Percentiles rank a stretch among this genome's conserved stretches.
phyloP scores from a whole-genome alignment of 1,284 basidiomycete species.

The Cutaneotrichosporon dermatis region DNA sequence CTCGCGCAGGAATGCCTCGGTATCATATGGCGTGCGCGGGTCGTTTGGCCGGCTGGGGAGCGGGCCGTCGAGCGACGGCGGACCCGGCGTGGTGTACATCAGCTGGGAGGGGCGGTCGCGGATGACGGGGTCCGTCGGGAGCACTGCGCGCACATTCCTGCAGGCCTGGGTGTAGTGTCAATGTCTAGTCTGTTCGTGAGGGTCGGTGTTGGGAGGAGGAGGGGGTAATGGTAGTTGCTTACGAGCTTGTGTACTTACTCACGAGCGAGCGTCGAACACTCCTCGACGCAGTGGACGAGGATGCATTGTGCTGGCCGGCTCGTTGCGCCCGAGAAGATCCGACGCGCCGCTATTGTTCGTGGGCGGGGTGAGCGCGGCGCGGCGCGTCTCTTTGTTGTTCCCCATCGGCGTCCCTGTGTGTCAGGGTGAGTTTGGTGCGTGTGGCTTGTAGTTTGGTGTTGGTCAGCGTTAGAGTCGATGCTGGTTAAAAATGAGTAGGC shows the following conservation, averaged over 20 bases:
- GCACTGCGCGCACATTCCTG: not conserved
- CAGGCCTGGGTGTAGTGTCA: not conserved
- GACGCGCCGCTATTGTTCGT: not conserved
- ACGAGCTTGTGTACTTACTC: not conserved
- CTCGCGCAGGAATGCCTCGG: conserved; percentile 6
- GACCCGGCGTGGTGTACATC: not conserved
- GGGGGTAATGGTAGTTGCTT: too few relatives aligned
- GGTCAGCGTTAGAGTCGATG: too few relatives aligned
- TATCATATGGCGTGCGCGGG: not conserved
- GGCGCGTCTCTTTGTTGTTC: too few relatives aligned
- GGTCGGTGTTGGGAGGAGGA: too few relatives aligned
- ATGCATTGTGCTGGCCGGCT: not conserved
- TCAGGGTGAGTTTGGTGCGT: too few relatives aligned
- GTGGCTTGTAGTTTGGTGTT: too few relatives aligned
- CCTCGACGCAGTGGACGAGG: not conserved
- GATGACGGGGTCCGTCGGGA: not conserved
- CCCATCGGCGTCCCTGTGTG: too few relatives aligned
- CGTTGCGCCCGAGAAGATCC: not conserved
- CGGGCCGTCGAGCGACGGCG: conserved; percentile 3
- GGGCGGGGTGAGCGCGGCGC: too few relatives aligned
- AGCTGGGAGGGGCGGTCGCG: not conserved
- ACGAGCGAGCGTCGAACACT: not conserved
- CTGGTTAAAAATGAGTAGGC: too few relatives aligned
- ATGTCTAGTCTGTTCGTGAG: too few relatives aligned
- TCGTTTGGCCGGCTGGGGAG: not conserved